A percentile compares a stretch with the other conserved stretches of the same genome.
Evolutionary conservation across 2,329 filamentous ascomycete species (phyloP).

Genomic region (Xylaria sp.): DNA sequence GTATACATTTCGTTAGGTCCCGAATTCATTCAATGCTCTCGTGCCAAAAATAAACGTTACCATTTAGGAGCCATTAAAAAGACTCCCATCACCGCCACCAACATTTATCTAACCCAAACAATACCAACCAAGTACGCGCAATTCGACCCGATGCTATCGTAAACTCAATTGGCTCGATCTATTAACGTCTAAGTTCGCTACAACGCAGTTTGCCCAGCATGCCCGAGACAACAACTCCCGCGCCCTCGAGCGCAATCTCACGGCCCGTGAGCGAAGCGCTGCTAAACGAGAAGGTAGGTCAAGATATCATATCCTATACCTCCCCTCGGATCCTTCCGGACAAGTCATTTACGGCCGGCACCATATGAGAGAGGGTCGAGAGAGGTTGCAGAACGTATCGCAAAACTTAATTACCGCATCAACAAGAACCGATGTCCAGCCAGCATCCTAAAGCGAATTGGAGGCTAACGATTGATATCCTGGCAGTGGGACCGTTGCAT

Average conservation of each 20-base stretch:
- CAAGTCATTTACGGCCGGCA: constrained; percentile 34
- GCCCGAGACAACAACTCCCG: constrained; percentile 65
- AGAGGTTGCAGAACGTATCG: constrained; percentile 2
- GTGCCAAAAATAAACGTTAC: constrained; percentile 34
- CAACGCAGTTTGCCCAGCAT: constrained; percentile 53
- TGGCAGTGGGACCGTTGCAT: constrained; percentile 96
- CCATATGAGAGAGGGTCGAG: constrained; percentile 18
- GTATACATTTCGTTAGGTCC: constrained; percentile 36
- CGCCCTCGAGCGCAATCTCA: constrained; percentile 73
- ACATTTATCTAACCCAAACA: background rate
- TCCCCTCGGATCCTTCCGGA: background rate
- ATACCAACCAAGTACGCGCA: constrained; percentile 34
- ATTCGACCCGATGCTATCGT: constrained; percentile 13
- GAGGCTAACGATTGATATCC: constrained; percentile 28
- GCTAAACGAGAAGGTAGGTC: constrained; percentile 94
- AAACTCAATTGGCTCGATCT: constrained; percentile 36
- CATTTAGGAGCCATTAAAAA: constrained; percentile 11
- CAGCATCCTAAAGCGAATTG: background rate
- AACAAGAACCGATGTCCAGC: background rate
- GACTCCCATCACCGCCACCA: constrained; percentile 38
- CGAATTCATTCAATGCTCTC: constrained; percentile 26
- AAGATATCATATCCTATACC: constrained; percentile 26
- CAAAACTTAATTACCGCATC: constrained; percentile 37
- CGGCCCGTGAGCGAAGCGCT: constrained; percentile 96
- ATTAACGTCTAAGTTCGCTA: constrained; percentile 31